Conservation (phyloP, 805 yeast species). For the Suhomyces vadensis region DNA sequence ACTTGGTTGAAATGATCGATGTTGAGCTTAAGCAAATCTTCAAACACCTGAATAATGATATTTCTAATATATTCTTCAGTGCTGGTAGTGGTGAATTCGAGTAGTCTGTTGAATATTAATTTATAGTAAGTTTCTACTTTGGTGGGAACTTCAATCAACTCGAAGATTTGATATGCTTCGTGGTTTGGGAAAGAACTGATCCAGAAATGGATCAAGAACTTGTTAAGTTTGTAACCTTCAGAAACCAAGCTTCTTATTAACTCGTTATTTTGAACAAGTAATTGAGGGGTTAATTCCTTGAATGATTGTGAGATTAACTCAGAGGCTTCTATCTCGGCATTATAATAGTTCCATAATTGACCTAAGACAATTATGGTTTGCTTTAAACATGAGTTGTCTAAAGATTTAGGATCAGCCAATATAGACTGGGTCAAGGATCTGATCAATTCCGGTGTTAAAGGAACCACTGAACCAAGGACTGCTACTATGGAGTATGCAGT, state of each 20-base stretch:
- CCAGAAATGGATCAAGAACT: conserved; percentile 32
- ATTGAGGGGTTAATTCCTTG: conserved; percentile 15
- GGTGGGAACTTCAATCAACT: conserved; percentile 20
- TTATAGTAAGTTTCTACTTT: conserved; percentile 17
- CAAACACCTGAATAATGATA: conserved; percentile 20
- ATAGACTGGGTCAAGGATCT: conserved; percentile 36
- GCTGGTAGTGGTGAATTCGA: conserved; percentile 11
- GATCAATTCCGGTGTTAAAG: conserved; percentile 43
- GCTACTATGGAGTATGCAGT: conserved; percentile 82
- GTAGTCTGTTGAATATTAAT: conserved; percentile 15
- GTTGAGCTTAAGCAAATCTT: conserved; percentile 22
- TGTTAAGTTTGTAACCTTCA: conserved; percentile 31
- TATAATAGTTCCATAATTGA: conserved; percentile 38
- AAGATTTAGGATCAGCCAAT: conserved; percentile 24
- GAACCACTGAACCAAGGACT: conserved; percentile 72
- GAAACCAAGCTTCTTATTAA: conserved; percentile 14
- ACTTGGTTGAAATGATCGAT: conserved; percentile 19
- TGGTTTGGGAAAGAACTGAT: conserved; percentile 24
- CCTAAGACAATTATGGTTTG: conserved; percentile 42
- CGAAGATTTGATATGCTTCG: conserved; percentile 23
- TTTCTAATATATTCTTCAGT: conserved; percentile 19
- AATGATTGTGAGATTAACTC: conserved; percentile 19
- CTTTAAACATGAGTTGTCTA: conserved; percentile 22
- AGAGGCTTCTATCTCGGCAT: conserved; percentile 15
- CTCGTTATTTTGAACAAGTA: conserved; percentile 24